A percentile compares a stretch with the other conserved stretches of the same genome.
Conservation (phyloP, 78 protist genomes). For the Dictyostelium firmibasis region DNA sequence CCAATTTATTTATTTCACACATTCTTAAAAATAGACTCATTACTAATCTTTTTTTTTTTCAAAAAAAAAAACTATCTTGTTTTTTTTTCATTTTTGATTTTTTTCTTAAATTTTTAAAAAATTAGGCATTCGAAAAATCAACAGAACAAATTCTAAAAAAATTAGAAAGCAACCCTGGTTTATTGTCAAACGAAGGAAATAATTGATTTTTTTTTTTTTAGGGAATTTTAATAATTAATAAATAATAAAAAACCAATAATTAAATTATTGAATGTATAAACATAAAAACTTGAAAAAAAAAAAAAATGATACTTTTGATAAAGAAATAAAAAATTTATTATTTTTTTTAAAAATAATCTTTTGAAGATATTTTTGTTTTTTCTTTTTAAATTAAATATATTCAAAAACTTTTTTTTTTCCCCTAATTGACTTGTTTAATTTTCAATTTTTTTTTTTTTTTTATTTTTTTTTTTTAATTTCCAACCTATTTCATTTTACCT, state of each 20-base stretch:
- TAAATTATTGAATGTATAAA: background rate
- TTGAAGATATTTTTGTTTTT: background rate
- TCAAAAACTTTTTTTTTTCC: too few relatives aligned
- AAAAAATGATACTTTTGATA: background rate
- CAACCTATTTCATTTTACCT: background rate
- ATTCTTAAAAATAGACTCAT: background rate
- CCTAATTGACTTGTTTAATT: background rate
- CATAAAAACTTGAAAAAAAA: background rate
- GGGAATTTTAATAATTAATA: background rate
- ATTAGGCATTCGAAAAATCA: conserved; percentile 63
- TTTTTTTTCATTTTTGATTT: background rate
- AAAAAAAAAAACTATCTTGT: too few relatives aligned
- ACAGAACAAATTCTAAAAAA: conserved; percentile 23
- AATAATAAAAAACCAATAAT: background rate
- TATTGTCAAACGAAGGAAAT: background rate
- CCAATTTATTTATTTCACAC: background rate
- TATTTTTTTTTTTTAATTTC: background rate
- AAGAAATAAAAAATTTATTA: too few relatives aligned
- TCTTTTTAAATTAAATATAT: background rate
- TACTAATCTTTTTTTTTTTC: background rate
- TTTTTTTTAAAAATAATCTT: background rate
- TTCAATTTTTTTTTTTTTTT: background rate
- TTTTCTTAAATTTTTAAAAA: background rate
- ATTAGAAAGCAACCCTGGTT: conserved; percentile 22
- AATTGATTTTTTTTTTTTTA: background rate